Conservation (phyloP, 306 rosid species). For the Fagus sylvatica region DNA sequence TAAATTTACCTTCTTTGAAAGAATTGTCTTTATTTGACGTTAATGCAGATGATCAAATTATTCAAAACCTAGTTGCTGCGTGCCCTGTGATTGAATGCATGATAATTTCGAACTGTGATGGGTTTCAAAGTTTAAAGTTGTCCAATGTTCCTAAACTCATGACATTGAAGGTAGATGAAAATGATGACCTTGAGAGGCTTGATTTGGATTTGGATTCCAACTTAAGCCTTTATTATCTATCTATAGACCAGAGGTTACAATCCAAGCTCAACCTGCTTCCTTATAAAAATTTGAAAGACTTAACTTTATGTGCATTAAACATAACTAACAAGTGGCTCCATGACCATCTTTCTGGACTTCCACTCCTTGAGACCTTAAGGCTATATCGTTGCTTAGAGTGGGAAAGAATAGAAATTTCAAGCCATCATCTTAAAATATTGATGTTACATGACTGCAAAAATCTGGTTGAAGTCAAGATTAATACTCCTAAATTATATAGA, state of each 20-base stretch:
- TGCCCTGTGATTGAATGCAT: no score
- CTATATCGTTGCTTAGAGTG: slow-evolving; percentile 15
- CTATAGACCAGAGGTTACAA: no score
- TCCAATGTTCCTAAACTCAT: no score
- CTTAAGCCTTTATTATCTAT: not conserved
- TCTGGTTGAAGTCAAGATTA: slow-evolving; percentile 21
- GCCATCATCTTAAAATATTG: slow-evolving; percentile 22
- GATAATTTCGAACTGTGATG: no score
- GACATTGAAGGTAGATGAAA: no score
- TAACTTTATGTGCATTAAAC: not conserved
- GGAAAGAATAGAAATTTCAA: slow-evolving; percentile 29
- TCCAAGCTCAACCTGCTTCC: not conserved
- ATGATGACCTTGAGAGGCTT: no score
- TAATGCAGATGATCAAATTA: slow-evolving; percentile 2
- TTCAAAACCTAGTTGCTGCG: no score
- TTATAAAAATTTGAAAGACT: slow-evolving; percentile 19
- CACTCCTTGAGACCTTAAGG: slow-evolving; percentile 31
- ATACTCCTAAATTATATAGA: slow-evolving; percentile 26
- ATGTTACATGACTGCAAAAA: slow-evolving; percentile 4
- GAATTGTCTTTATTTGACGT: not conserved
- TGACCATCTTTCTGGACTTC: slow-evolving; percentile 20
- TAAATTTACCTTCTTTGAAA: slow-evolving; percentile 9
- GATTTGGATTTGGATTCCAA: no score
- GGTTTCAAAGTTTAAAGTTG: no score
- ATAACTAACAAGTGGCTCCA: slow-evolving; percentile 25